A percentile compares a stretch with the other conserved stretches of the same genome.
Conservation (phyloP, 2,329 filamentous ascomycete species). For the Fusarium sp. region DNA sequence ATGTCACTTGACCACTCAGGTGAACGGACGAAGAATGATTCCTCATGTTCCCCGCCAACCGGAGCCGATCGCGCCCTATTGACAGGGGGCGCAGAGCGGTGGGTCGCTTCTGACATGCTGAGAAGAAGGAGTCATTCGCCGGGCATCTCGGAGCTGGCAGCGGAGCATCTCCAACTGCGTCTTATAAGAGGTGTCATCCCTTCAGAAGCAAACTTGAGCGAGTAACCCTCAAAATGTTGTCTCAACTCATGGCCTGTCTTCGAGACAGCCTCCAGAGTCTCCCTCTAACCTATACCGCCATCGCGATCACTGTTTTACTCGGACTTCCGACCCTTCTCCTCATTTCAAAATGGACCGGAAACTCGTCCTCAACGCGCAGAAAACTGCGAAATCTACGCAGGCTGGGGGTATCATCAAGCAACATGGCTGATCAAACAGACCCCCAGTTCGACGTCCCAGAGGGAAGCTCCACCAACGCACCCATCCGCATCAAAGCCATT, state of each 20-base stretch:
- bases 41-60: background rate
- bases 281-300: background rate
- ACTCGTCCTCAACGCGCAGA: background rate
- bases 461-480: background rate
- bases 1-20: background rate
- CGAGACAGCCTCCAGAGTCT: background rate
- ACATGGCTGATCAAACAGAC: constrained; percentile 44
- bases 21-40: background rate
- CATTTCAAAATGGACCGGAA: background rate
- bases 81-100: background rate
- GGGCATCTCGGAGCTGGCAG: background rate
- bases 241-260: background rate
- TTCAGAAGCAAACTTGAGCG: background rate
- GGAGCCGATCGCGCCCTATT: background rate
- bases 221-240: background rate
- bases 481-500: constrained; percentile 43
- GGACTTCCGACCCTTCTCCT: background rate
- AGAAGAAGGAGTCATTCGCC: background rate
- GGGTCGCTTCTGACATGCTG: background rate
- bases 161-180: background rate
- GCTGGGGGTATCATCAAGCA: constrained; percentile 33
- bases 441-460: constrained; percentile 21
- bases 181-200: background rate
- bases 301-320: background rate
- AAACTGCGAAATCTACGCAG: constrained; percentile 25